phyloP scores from a whole-genome alignment of 2,329 filamentous ascomycete genomes.

The Geosmithia flava region DNA sequence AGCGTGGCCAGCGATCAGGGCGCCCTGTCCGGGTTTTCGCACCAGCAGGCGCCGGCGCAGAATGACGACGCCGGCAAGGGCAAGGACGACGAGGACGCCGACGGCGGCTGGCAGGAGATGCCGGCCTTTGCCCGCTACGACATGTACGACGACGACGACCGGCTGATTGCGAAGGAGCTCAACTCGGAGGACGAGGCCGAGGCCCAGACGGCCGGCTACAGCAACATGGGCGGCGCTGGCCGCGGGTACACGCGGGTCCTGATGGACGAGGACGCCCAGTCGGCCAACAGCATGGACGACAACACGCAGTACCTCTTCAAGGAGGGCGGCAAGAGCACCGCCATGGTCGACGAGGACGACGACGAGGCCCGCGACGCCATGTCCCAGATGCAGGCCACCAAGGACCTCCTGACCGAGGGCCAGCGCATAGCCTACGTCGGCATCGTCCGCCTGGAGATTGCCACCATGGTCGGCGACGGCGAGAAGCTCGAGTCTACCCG shows the following conservation, averaged over 20 bases:
- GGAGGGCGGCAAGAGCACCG: slow-evolving; percentile 43
- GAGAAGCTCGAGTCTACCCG: slow-evolving; percentile 50
- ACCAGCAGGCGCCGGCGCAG: slow-evolving; percentile 60
- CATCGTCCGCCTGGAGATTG: slow-evolving; percentile 69
- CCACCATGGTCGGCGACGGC: slow-evolving; percentile 59
- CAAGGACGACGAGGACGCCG: slow-evolving; percentile 33
- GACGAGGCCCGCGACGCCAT: slow-evolving; percentile 79
- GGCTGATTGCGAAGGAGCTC: slow-evolving; percentile 71
- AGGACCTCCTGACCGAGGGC: slow-evolving; percentile 86
- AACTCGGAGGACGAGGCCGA: slow-evolving; percentile 57
- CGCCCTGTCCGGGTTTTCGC: slow-evolving; percentile 58
- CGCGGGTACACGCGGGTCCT: slow-evolving; percentile 95
- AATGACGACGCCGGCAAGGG: slow-evolving; percentile 27
- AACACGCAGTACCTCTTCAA: slow-evolving; percentile 95
- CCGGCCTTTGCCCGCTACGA: slow-evolving; percentile 86
- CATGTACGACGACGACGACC: slow-evolving; percentile 90
- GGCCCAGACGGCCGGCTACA: slow-evolving; percentile 57
- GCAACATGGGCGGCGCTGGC: slow-evolving; percentile 72
- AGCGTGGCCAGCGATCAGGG: slow-evolving; percentile 2
- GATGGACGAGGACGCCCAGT: slow-evolving; percentile 87
- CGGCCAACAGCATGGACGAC: slow-evolving; percentile 91
- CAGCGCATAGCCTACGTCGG: slow-evolving; percentile 96
- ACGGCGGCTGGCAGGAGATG: slow-evolving; percentile 86
- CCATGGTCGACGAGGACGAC: slow-evolving; percentile 56
- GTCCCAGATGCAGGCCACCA: slow-evolving; percentile 89